These are phyloP conservation scores for Fusarium mangiferae DNA, from an alignment of 2,329 filamentous ascomycete species.

Conservation along the genomic window DNA sequence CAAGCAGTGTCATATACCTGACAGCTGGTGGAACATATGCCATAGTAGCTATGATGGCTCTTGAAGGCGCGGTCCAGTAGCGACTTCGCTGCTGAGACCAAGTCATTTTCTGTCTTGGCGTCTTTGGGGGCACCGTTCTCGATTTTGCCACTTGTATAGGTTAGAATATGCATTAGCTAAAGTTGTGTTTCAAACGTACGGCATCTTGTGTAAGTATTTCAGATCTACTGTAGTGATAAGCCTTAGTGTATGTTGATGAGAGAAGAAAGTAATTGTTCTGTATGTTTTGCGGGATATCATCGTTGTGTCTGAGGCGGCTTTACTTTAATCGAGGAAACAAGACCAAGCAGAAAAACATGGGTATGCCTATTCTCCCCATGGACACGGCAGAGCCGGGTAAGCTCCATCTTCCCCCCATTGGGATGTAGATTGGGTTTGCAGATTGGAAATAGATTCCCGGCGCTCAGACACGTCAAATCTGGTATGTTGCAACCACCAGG, in stretches of 20 bases:
- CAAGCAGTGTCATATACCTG: constrained; percentile 10
- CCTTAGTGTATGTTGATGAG: fast-evolving
- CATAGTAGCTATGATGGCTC: background rate
- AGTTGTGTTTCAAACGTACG: background rate
- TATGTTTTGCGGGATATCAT: fast-evolving
- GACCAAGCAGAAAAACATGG: fast-evolving
- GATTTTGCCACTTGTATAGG: fast-evolving
- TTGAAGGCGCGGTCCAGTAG: background rate
- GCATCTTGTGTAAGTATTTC: background rate
- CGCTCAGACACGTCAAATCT: fast-evolving
- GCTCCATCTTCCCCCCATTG: background rate
- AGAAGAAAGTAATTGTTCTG: fast-evolving
- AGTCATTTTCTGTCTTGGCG: fast-evolving
- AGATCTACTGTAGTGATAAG: too few relatives aligned
- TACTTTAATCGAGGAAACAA: fast-evolving
- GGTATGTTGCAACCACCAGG: fast-evolving
- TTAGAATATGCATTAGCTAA: background rate
- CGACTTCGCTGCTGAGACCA: background rate
- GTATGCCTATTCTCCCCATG: background rate
- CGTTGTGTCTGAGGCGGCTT: fast-evolving
- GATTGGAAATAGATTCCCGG: fast-evolving
- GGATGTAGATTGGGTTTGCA: too few relatives aligned
- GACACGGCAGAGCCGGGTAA: background rate
- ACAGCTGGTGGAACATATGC: background rate
- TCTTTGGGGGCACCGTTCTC: fast-evolving